A percentile compares a stretch with the other conserved stretches of the same genome.
Evolutionary conservation across 2,329 filamentous ascomycete species (phyloP).

Genomic region (Zasmidium angulare): DNA sequence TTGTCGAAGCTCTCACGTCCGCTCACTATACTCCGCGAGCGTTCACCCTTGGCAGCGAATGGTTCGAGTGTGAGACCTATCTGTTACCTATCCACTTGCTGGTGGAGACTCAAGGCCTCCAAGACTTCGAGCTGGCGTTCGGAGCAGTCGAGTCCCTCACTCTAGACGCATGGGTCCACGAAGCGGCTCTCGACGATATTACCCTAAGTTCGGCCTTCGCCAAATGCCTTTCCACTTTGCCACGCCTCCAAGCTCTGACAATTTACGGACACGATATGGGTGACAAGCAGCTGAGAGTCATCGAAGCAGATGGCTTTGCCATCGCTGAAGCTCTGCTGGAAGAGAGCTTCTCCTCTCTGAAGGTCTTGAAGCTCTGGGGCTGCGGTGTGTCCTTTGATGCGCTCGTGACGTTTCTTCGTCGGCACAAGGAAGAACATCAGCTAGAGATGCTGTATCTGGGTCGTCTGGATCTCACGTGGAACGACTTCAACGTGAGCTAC

Average conservation of each 20-base stretch:
- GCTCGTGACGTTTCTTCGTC: background rate
- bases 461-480: no score
- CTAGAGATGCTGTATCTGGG: background rate
- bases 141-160: background rate
- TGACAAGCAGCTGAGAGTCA: background rate
- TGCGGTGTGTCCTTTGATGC: background rate
- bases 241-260: background rate
- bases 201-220: background rate
- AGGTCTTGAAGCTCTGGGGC: background rate
- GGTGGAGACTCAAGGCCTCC: background rate
- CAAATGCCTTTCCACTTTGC: background rate
- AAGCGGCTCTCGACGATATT: background rate
- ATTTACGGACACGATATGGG: background rate
- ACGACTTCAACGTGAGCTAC: no score
- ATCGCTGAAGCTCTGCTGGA: background rate
- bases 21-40: background rate
- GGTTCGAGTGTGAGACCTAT: background rate
- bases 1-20: background rate
- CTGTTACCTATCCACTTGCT: background rate
- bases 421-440: background rate
- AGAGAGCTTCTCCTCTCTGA: background rate
- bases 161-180: background rate
- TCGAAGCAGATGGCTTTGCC: background rate
- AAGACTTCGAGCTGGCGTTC: background rate
- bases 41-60: background rate